A percentile compares a stretch with the other conserved stretches of the same genome.
Evolutionary conservation across 2,329 filamentous ascomycete genomes (phyloP).

Genomic region (Aspergillus sergii): DNA sequence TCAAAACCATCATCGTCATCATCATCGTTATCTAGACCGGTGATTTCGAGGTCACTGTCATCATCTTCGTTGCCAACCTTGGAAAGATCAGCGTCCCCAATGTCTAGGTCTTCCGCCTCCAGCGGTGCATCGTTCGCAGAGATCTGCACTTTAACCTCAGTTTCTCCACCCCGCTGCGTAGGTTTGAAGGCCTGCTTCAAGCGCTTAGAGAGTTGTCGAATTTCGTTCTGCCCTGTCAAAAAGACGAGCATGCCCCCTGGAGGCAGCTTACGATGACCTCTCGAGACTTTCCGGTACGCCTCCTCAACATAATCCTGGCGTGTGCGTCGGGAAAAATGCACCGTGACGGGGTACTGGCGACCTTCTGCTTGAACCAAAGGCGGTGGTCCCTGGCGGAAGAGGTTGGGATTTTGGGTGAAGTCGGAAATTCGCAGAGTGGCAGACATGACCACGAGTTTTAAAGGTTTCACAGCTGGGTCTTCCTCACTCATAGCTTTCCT

Average conservation of each 20-base stretch:
- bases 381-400: conserved; percentile 74
- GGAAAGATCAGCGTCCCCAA: conserved; percentile 60
- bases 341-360: conserved; percentile 84
- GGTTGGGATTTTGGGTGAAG: conserved; percentile 77
- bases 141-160: conserved; percentile 70
- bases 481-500: conserved; percentile 74
- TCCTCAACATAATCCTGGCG: conserved; percentile 88
- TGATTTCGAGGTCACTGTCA: conserved; percentile 62
- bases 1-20: conserved; percentile 69
- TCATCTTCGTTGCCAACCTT: conserved; percentile 56
- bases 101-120: conserved; percentile 84
- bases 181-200: conserved; percentile 70
- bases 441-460: conserved; percentile 98
- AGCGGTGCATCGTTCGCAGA: conserved; percentile 76
- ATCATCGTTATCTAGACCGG: conserved; percentile 60
- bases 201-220: conserved; percentile 76
- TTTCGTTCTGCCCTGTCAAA: conserved; percentile 91
- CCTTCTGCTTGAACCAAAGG: conserved; percentile 89
- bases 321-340: conserved; percentile 84
- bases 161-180: conserved; percentile 52
- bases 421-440: conserved; percentile 90
- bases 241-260: conserved; percentile 92
- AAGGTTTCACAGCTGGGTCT: conserved; percentile 69
- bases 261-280: conserved; percentile 86
- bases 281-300: conserved; percentile 80